A percentile compares a stretch with the other conserved stretches of the same genome.
Conservation (phyloP, 768 basidiomycete species). For the Neoboletus magnificus region DNA sequence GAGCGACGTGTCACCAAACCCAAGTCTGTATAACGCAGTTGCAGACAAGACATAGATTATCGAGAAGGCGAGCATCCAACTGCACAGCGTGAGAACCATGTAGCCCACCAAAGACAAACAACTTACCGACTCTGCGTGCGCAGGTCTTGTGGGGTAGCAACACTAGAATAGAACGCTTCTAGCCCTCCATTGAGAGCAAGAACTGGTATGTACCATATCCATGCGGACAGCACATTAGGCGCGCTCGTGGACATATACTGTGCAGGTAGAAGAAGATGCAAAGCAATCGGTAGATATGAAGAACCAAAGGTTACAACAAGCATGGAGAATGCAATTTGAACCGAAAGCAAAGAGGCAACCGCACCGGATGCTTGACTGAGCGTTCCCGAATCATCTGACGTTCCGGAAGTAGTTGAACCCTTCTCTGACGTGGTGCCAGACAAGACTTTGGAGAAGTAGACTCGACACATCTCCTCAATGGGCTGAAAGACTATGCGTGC, state of each 20-base stretch:
- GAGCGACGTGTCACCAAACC: slow-evolving; percentile 62
- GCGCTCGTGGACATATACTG: slow-evolving; percentile 77
- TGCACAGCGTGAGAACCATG: slow-evolving; percentile 18
- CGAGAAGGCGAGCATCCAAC: slow-evolving; percentile 82
- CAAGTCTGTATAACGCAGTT: slow-evolving; percentile 42
- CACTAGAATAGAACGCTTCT: slow-evolving; percentile 87
- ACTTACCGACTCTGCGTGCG: slow-evolving; percentile 61
- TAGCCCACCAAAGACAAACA: background rate
- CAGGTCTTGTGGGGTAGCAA: slow-evolving; percentile 65
- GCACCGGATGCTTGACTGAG: slow-evolving; percentile 46
- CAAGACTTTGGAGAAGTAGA: slow-evolving; percentile 78
- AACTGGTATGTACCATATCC: slow-evolving; percentile 86
- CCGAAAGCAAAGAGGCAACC: slow-evolving; percentile 57
- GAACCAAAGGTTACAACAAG: slow-evolving; percentile 74
- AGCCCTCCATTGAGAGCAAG: slow-evolving; percentile 88
- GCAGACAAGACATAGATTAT: slow-evolving; percentile 59
- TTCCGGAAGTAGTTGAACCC: background rate
- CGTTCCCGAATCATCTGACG: background rate
- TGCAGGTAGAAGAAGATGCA: slow-evolving; percentile 67
- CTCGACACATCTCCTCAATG: slow-evolving; percentile 86
- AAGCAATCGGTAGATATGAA: slow-evolving; percentile 65
- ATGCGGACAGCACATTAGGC: slow-evolving; percentile 69
- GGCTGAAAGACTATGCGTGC: slow-evolving; percentile 95
- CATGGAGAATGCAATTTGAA: slow-evolving; percentile 63
- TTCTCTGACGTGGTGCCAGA: slow-evolving; percentile 26